phyloP scores from a whole-genome alignment of 768 basidiomycete genomes.

The Hygrocybe punicea region DNA sequence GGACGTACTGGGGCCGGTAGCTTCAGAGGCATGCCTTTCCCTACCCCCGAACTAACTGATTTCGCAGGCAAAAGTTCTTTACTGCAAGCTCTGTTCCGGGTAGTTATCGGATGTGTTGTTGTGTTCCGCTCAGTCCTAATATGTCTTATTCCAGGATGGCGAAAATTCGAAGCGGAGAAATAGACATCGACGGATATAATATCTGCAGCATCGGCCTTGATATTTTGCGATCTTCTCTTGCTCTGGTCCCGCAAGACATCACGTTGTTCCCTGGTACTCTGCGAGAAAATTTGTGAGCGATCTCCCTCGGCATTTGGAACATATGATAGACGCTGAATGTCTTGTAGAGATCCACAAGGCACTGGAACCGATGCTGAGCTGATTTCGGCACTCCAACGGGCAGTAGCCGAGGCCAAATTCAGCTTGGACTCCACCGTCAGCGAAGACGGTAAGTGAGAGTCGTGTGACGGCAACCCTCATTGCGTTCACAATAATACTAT shows the following conservation, averaged over 20 bases:
- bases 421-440: constrained; percentile 57
- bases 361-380: constrained; percentile 57
- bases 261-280: constrained; percentile 52
- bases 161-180: constrained; percentile 53
- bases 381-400: constrained; percentile 57
- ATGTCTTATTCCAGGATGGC: constrained; percentile 46
- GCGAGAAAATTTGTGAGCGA: constrained; percentile 48
- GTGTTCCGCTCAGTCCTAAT: not conserved
- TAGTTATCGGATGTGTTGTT: constrained; percentile 2
- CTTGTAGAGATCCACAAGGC: constrained; percentile 50
- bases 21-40: not conserved
- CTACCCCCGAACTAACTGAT: not conserved
- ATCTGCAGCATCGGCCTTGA: constrained; percentile 54
- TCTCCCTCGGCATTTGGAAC: constrained; percentile 42
- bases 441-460: constrained; percentile 49
- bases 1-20: constrained; percentile 47
- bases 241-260: constrained; percentile 67
- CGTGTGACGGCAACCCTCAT: not conserved
- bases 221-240: constrained; percentile 49
- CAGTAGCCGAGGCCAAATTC: constrained; percentile 61
- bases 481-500: not conserved
- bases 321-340: constrained; percentile 44
- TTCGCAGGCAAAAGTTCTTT: constrained; percentile 51
- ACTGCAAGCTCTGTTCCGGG: constrained; percentile 57
- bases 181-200: constrained; percentile 57